Evolutionary conservation across 495 filamentous ascomycete genomes (phyloP).

Genomic region (Xylaria acuta): DNA sequence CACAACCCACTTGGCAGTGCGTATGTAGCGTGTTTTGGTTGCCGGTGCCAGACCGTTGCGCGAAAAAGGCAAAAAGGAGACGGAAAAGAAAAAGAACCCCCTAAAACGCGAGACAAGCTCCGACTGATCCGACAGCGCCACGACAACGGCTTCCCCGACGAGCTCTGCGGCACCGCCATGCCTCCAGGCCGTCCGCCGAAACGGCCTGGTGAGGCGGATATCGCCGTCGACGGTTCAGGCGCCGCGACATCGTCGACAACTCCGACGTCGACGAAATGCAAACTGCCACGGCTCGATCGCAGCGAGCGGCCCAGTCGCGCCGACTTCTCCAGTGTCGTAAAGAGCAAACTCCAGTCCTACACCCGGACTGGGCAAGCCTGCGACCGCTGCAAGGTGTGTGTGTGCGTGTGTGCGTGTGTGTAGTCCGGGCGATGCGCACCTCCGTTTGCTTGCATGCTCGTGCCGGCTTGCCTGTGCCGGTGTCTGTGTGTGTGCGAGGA

Average conservation of each 20-base stretch:
- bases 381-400: slow-evolving; percentile 84
- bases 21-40: slow-evolving; percentile 12
- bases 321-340: slow-evolving; percentile 72
- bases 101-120: background rate
- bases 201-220: slow-evolving; percentile 48
- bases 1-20: background rate
- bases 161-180: slow-evolving; percentile 40
- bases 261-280: slow-evolving; percentile 46
- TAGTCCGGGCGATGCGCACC: background rate
- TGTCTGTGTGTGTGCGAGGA: slow-evolving; percentile 3
- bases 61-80: background rate
- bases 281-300: slow-evolving; percentile 55
- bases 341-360: slow-evolving; percentile 66
- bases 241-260: slow-evolving; percentile 30
- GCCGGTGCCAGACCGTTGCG: background rate
- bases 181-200: slow-evolving; percentile 48
- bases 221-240: slow-evolving; percentile 27
- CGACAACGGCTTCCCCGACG: slow-evolving; percentile 20
- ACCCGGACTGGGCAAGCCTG: slow-evolving; percentile 85
- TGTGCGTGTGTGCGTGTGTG: slow-evolving; percentile 4
- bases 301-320: slow-evolving; percentile 45
- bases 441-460: slow-evolving; percentile 11
- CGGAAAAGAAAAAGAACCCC: background rate
- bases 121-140: slow-evolving; percentile 12
- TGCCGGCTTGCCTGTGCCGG: background rate